These are phyloP conservation scores for Hymenoscyphus repandus DNA, from an alignment of 2,329 filamentous ascomycete species.

Conservation along the genomic window DNA sequence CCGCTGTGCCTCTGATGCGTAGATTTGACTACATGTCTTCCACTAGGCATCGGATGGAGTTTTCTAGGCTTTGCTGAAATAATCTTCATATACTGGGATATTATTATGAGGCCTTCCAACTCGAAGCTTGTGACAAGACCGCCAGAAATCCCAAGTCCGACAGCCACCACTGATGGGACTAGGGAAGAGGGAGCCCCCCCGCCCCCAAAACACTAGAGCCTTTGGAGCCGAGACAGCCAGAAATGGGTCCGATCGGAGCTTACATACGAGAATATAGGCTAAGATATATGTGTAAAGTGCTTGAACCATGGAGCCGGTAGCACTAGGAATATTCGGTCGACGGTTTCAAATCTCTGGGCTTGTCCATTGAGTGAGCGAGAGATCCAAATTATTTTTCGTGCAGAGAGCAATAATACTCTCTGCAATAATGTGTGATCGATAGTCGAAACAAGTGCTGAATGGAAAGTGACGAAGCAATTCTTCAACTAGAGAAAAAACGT, in stretches of 20 bases:
- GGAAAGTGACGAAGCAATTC: not conserved
- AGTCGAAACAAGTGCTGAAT: not conserved
- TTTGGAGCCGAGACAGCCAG: not conserved
- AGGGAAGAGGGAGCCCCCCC: no score
- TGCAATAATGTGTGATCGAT: not conserved
- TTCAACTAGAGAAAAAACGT: not conserved
- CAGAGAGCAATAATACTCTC: not conserved
- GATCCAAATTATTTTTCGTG: not conserved
- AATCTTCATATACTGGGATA: no score
- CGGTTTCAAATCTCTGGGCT: slow-evolving; percentile 16
- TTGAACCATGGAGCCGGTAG: slow-evolving; percentile 14
- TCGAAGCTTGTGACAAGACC: no score
- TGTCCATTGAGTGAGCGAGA: not conserved
- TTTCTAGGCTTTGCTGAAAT: no score
- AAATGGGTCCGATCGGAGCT: not conserved
- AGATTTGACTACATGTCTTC: no score
- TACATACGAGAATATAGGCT: slow-evolving; percentile 15
- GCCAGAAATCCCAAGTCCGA: no score
- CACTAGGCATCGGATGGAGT: no score
- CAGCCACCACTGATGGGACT: no score
- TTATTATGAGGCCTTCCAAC: no score
- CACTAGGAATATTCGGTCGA: slow-evolving; percentile 24
- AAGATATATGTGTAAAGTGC: slow-evolving; percentile 28
- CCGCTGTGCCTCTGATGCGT: not conserved
- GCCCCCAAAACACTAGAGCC: not conserved